phyloP scores from a whole-genome alignment of 2,329 filamentous ascomycete genomes.

The Talaromyces albobiverticillius region DNA sequence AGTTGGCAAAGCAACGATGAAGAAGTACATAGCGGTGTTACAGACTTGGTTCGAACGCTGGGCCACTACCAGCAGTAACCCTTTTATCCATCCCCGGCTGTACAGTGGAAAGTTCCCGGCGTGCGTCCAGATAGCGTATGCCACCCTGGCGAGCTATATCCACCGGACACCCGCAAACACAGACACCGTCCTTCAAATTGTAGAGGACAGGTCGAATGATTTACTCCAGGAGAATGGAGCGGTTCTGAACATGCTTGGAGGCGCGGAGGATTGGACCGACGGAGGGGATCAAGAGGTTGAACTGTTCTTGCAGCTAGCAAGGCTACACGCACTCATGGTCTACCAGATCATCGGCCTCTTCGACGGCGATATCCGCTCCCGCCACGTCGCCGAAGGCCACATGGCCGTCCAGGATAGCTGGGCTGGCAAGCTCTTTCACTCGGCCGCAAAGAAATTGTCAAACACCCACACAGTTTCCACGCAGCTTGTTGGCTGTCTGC shows the following conservation, averaged over 20 bases:
- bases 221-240: not conserved
- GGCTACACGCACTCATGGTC: not conserved
- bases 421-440: not conserved
- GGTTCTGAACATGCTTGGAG: not conserved
- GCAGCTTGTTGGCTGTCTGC: not conserved
- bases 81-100: not conserved
- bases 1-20: not conserved
- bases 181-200: not conserved
- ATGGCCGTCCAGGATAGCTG: not conserved
- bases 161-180: not conserved
- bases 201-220: not conserved
- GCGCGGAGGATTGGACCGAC: not conserved
- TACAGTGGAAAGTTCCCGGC: not conserved
- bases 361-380: not conserved
- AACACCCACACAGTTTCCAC: not conserved
- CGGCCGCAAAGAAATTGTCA: not conserved
- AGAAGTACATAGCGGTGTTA: not conserved
- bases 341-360: not conserved
- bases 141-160: not conserved
- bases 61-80: not conserved
- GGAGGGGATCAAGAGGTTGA: not conserved
- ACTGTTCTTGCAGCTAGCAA: not conserved
- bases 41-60: conserved; percentile 1
- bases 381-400: not conserved
- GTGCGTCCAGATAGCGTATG: not conserved